These are phyloP conservation scores for Aspergillus quadrilineatus DNA, from an alignment of 2,329 filamentous ascomycete genomes.

Conservation along the genomic window DNA sequence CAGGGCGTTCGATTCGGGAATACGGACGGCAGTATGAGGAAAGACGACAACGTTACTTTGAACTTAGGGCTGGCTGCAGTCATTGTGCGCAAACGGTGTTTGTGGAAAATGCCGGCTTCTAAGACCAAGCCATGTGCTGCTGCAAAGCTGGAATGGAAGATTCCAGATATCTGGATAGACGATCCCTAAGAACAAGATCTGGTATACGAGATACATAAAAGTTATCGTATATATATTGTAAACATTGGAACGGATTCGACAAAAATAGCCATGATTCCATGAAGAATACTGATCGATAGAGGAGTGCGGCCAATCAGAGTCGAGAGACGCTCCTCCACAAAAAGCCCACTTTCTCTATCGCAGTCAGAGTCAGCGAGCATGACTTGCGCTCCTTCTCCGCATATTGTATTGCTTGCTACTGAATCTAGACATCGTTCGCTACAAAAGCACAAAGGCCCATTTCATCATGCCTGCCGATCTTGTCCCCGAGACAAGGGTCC, in stretches of 20 bases:
- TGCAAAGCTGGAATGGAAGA: not conserved
- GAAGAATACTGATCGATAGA: not conserved
- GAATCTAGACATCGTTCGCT: not conserved
- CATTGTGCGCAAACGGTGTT: not conserved
- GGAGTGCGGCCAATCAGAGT: conserved; percentile 3
- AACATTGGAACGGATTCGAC: too few relatives aligned
- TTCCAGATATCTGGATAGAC: not conserved
- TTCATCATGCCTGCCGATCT: conserved; percentile 37
- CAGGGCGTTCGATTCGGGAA: too few relatives aligned
- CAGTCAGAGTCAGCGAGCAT: not conserved
- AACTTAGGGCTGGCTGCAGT: not conserved
- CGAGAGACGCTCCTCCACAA: conserved; percentile 2
- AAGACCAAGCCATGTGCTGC: not conserved
- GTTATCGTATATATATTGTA: too few relatives aligned
- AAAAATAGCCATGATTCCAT: not conserved
- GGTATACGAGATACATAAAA: not conserved
- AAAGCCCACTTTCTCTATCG: conserved; percentile 1
- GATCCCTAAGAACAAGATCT: not conserved
- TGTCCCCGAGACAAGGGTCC: conserved; percentile 66
- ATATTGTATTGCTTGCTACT: not conserved
- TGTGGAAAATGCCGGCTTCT: not conserved
- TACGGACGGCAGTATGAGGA: not conserved
- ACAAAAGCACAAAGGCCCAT: not conserved
- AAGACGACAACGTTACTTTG: not conserved
- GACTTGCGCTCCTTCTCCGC: conserved; percentile 5